phyloP scores from a whole-genome alignment of 2,329 filamentous ascomycete genomes.

The Geosmithia flava region DNA sequence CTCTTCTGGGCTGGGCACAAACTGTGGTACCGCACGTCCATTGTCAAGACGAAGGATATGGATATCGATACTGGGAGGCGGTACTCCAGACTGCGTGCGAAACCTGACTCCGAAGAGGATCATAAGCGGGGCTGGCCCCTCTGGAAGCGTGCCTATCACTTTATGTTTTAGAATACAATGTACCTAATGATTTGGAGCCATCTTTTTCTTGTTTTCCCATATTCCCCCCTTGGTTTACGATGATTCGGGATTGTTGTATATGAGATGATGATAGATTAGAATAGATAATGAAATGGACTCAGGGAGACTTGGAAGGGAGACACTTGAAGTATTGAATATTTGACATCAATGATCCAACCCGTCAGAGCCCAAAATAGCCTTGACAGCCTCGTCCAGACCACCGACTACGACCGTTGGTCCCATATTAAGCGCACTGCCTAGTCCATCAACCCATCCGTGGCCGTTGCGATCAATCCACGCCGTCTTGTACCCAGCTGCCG shows the following conservation, averaged over 20 bases:
- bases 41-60: conserved; percentile 62
- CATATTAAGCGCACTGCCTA: conserved; percentile 31
- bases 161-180: conserved; percentile 43
- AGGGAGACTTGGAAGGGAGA: neutral
- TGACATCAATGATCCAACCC: neutral
- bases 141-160: conserved; percentile 68
- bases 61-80: conserved; percentile 77
- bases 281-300: neutral
- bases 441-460: conserved; percentile 51
- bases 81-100: conserved; percentile 67
- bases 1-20: conserved; percentile 66
- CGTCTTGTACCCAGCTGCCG: conserved; percentile 45
- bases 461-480: conserved; percentile 55
- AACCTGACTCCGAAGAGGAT: conserved; percentile 69
- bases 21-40: conserved; percentile 54
- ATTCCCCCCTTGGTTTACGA: neutral
- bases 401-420: conserved; percentile 40
- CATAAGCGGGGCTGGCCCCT: conserved; percentile 60
- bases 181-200: neutral
- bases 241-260: neutral
- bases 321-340: neutral
- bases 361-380: conserved; percentile 11
- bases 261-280: neutral
- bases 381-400: conserved; percentile 45
- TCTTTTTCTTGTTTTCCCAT: neutral